Evolutionary conservation across 1,284 basidiomycete genomes (phyloP).

Genomic region (Fomitopsis pinicola): DNA sequence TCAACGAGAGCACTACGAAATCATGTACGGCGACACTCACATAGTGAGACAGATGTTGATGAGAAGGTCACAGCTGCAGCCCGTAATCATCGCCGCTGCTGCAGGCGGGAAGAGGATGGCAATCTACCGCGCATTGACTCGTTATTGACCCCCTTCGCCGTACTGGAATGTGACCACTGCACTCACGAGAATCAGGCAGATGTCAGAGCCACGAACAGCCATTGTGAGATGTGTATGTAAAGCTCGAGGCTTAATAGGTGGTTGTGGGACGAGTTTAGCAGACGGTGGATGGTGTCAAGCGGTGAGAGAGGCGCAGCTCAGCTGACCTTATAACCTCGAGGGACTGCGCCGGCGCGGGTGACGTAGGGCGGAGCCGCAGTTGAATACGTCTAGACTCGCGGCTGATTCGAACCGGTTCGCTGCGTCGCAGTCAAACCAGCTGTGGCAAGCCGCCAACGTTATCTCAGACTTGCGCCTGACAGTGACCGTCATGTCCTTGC

Average conservation of each 20-base stretch:
- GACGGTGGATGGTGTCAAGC: neutral
- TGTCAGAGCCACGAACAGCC: conserved; percentile 16
- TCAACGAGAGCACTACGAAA: neutral
- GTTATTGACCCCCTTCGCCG: neutral
- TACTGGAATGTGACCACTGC: neutral
- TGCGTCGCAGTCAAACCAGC: too few relatives aligned
- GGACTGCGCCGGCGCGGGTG: neutral
- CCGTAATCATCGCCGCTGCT: conserved; percentile 70
- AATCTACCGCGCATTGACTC: conserved; percentile 39
- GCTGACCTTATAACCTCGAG: neutral
- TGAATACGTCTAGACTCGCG: neutral
- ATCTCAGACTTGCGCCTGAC: too few relatives aligned
- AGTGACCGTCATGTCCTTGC: too few relatives aligned
- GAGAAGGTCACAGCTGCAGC: conserved; percentile 75
- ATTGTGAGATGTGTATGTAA: neutral
- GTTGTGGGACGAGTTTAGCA: neutral
- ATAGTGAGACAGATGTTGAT: conserved; percentile 77
- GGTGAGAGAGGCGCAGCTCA: neutral
- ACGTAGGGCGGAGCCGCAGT: neutral
- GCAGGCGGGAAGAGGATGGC: conserved; percentile 76
- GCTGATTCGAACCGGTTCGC: neutral
- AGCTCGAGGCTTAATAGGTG: neutral
- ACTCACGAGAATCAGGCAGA: conserved; percentile 27
- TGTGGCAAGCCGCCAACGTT: too few relatives aligned
- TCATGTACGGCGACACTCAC: conserved; percentile 33